phyloP scores from a whole-genome alignment of 106 monocot genomes.

The Dendrobium officinale region DNA sequence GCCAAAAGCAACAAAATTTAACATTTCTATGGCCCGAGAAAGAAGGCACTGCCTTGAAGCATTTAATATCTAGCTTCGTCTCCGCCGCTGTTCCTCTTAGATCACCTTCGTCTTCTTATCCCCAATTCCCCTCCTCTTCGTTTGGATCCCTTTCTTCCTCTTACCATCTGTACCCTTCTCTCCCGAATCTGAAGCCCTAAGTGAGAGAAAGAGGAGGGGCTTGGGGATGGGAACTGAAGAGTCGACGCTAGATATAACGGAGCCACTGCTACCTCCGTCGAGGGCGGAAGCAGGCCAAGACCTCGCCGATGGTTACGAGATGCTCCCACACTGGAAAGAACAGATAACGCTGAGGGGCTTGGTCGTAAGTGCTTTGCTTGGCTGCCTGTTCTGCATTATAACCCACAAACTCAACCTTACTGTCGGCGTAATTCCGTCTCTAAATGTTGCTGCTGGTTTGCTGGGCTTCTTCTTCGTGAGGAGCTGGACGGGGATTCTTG shows the following conservation, averaged over 20 bases:
- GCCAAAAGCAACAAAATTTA: no score
- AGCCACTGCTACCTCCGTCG: constrained; percentile 26
- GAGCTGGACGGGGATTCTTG: constrained; percentile 57
- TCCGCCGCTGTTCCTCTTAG: no score
- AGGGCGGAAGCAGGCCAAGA: not conserved
- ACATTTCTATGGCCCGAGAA: no score
- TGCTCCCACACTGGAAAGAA: constrained; percentile 67
- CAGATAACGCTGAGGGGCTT: constrained; percentile 79
- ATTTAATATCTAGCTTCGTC: no score
- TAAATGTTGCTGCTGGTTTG: constrained; percentile 88
- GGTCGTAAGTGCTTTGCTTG: constrained; percentile 64
- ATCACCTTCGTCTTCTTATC: no score
- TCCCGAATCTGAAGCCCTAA: no score
- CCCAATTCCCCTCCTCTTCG: no score
- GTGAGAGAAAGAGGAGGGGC: not conserved
- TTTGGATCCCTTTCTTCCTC: no score
- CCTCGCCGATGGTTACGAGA: not conserved
- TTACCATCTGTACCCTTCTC: no score
- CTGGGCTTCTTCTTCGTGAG: constrained; percentile 84
- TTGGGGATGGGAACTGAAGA: constrained; percentile 21
- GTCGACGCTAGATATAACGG: constrained; percentile 28
- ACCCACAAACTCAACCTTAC: constrained; percentile 97
- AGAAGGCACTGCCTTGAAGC: no score
- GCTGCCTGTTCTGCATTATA: constrained; percentile 82
- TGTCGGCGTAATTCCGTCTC: constrained; percentile 90